These are phyloP conservation scores for Lasiodiplodia hormozganensis DNA, from an alignment of 2,329 filamentous ascomycete genomes.

Conservation along the genomic window DNA sequence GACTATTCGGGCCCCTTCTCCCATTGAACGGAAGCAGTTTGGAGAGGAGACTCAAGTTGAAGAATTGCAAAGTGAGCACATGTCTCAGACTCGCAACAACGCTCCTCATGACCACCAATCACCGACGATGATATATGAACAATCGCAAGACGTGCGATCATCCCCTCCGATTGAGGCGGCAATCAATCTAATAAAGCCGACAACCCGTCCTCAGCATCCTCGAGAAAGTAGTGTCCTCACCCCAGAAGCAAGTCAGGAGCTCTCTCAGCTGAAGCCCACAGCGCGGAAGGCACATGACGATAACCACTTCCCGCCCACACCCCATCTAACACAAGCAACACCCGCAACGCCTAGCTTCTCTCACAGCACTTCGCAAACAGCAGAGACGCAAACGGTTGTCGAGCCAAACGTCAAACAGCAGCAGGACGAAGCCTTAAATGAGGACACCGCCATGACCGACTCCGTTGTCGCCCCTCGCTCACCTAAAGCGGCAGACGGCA, in stretches of 20 bases:
- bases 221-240: conserved; percentile 24
- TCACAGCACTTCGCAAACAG: background rate
- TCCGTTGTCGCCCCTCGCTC: background rate
- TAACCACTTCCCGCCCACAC: conserved; percentile 43
- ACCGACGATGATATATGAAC: background rate
- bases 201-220: background rate
- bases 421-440: background rate
- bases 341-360: conserved; percentile 30
- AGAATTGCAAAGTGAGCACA: background rate
- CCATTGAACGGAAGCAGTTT: background rate
- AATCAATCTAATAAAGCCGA: background rate
- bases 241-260: conserved; percentile 40
- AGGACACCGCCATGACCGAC: background rate
- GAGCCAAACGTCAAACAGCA: background rate
- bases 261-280: conserved; percentile 36
- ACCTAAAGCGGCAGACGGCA: background rate
- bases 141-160: background rate
- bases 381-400: background rate
- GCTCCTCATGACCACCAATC: background rate
- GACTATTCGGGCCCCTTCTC: background rate
- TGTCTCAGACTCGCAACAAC: background rate
- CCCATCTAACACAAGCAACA: conserved; percentile 46
- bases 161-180: background rate
- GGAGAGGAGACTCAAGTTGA: background rate
- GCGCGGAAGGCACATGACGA: conserved; percentile 30